Percentiles rank a stretch among this genome's conserved stretches.
Conservation (phyloP, 2,329 filamentous ascomycete genomes). For the Ceratocystis alfenasii region DNA sequence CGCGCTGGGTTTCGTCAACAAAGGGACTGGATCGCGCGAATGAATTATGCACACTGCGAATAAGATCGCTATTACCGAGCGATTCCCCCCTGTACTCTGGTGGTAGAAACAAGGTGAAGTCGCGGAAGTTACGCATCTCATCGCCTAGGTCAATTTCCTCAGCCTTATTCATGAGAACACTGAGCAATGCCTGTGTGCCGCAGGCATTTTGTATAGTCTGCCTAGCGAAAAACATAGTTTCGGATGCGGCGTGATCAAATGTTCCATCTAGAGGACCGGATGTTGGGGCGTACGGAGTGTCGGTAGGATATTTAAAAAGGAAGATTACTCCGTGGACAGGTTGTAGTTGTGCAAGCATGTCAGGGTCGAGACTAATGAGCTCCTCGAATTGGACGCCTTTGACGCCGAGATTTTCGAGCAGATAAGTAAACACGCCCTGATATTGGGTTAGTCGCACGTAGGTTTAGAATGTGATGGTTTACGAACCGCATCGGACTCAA, state of each 20-base stretch:
- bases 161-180: constrained; percentile 77
- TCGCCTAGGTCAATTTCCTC: constrained; percentile 58
- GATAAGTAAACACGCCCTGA: constrained; percentile 89
- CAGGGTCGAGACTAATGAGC: constrained; percentile 74
- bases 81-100: constrained; percentile 55
- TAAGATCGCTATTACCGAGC: constrained; percentile 51
- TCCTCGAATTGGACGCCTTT: constrained; percentile 95
- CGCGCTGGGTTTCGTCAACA: constrained; percentile 73
- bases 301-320: constrained; percentile 89
- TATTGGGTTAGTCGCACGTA: constrained; percentile 15
- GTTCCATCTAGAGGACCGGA: constrained; percentile 65
- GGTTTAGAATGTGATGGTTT: constrained; percentile 18
- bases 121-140: constrained; percentile 64
- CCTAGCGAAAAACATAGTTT: constrained; percentile 80
- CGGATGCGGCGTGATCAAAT: constrained; percentile 64
- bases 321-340: constrained; percentile 94
- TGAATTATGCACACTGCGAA: constrained; percentile 74
- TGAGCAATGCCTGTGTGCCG: constrained; percentile 88
- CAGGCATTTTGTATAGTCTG: constrained; percentile 99
- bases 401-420: constrained; percentile 83
- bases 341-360: constrained; percentile 56
- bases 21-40: constrained; percentile 86
- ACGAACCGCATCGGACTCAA: constrained; percentile 87
- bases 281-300: constrained; percentile 46
- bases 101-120: constrained; percentile 76